Percentiles rank a stretch among this genome's conserved stretches.
These are phyloP conservation scores for Penicillium concentricum DNA, from an alignment of 2,329 filamentous ascomycete genomes.

Conservation along the genomic window DNA sequence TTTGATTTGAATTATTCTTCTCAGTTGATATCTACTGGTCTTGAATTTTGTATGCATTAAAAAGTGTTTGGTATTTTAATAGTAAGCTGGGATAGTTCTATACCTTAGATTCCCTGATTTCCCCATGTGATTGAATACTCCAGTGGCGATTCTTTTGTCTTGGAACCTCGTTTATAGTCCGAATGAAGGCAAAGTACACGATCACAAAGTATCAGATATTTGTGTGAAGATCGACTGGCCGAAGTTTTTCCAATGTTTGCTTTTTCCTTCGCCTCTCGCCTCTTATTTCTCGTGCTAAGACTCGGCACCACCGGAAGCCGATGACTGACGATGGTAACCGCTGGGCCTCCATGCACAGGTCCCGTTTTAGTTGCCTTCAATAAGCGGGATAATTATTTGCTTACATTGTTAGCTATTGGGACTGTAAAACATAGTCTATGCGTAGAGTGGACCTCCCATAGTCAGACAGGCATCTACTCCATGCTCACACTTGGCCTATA, in stretches of 20 bases:
- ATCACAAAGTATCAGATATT: not conserved
- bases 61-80: not conserved
- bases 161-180: not conserved
- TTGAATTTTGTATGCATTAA: not conserved
- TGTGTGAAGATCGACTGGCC: not conserved
- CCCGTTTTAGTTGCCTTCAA: not conserved
- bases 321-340: slow-evolving; percentile 3
- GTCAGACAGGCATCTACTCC: not conserved
- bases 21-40: not conserved
- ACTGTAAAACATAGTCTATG: no score
- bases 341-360: not conserved
- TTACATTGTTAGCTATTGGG: not conserved
- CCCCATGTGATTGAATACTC: not conserved
- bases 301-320: not conserved
- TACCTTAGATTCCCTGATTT: not conserved
- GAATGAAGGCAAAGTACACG: not conserved
- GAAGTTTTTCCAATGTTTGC: not conserved
- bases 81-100: not conserved
- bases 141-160: not conserved
- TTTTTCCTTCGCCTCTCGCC: not conserved
- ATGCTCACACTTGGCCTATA: not conserved
- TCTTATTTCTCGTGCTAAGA: not conserved
- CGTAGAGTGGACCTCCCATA: not conserved
- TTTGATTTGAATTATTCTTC: not conserved
- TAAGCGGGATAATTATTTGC: not conserved